Conservation (phyloP, 768 basidiomycete genomes). For the Rhodotorula kratochvilovae region DNA sequence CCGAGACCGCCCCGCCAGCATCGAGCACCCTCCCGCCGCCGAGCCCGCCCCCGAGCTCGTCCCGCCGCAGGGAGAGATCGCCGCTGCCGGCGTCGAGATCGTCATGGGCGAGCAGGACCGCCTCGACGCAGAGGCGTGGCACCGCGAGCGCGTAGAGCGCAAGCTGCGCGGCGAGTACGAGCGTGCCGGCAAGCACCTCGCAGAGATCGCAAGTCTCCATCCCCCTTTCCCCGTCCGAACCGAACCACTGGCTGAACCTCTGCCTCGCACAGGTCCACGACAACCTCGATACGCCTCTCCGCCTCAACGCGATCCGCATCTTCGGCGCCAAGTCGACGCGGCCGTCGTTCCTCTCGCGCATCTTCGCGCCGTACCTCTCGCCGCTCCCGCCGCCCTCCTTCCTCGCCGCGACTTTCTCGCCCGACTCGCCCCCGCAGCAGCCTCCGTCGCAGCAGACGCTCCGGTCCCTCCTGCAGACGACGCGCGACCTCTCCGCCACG, state of each 20-base stretch:
- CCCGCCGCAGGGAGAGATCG: background rate
- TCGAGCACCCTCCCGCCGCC: background rate
- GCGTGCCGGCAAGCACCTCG: conserved; percentile 60
- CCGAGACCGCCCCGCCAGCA: background rate
- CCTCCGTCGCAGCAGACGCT: conserved; percentile 51
- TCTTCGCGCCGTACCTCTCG: conserved; percentile 64
- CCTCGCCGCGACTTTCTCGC: conserved; percentile 31
- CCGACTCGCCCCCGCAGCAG: conserved; percentile 44
- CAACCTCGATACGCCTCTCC: conserved; percentile 63
- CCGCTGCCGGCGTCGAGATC: conserved; percentile 20
- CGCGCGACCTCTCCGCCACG: conserved; percentile 61
- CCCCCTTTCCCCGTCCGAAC: background rate
- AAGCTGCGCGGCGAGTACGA: conserved; percentile 73
- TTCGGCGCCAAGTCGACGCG: conserved; percentile 72
- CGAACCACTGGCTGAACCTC: too few relatives aligned
- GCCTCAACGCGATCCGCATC: conserved; percentile 72
- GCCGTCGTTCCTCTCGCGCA: conserved; percentile 69
- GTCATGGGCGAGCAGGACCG: conserved; percentile 30
- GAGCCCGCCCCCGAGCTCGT: background rate
- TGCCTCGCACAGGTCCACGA: conserved; percentile 58
- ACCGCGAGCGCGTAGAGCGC: conserved; percentile 66
- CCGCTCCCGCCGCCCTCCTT: conserved; percentile 43
- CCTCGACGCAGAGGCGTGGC: conserved; percentile 64
- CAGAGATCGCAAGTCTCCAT: conserved; percentile 57
- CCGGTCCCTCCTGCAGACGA: conserved; percentile 64